Evolutionary conservation across 2,329 filamentous ascomycete genomes (phyloP).

Genomic region (Xylaria sp.): DNA sequence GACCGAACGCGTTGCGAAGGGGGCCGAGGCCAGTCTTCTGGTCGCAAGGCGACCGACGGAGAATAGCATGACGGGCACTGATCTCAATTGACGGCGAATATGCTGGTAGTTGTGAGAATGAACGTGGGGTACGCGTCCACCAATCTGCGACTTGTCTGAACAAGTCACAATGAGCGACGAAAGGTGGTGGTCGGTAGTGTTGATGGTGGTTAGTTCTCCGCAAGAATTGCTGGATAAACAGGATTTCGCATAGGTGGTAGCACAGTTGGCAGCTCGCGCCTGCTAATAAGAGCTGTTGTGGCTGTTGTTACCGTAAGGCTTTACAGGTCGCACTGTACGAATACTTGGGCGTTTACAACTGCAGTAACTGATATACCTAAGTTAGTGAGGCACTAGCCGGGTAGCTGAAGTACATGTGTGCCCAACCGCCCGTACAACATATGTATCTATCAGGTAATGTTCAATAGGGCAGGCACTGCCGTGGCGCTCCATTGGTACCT

Average conservation of each 20-base stretch:
- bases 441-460: no score
- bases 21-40: slow-evolving; percentile 31
- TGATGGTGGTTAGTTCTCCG: neutral
- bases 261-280: neutral
- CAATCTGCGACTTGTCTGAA: neutral
- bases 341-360: no score
- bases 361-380: no score
- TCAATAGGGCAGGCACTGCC: no score
- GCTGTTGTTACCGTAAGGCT: neutral
- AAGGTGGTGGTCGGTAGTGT: neutral
- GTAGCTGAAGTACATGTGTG: no score
- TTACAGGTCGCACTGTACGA: no score
- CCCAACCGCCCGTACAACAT: no score
- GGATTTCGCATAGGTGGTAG: neutral
- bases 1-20: slow-evolving; percentile 18
- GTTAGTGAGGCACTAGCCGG: no score
- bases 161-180: neutral
- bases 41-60: slow-evolving; percentile 37
- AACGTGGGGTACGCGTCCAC: neutral
- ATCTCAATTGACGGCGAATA: neutral
- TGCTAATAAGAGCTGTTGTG: neutral
- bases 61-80: slow-evolving; percentile 37
- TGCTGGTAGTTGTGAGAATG: neutral
- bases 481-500: no score
- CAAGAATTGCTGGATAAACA: neutral